These are phyloP conservation scores for Metschnikowia sp. DNA, from an alignment of 805 yeast species.

Conservation along the genomic window DNA sequence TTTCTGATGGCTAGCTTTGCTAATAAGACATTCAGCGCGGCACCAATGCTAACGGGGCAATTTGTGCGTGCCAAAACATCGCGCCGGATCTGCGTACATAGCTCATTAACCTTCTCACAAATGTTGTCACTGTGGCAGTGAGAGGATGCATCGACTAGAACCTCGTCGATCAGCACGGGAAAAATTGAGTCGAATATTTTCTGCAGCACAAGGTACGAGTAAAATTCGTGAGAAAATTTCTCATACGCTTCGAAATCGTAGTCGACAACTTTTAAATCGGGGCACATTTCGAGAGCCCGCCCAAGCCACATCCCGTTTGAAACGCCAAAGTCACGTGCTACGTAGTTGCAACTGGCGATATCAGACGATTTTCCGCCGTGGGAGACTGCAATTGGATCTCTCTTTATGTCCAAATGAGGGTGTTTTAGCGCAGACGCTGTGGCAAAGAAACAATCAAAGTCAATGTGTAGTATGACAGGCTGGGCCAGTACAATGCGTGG, in stretches of 20 bases:
- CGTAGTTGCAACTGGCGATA: constrained; percentile 88
- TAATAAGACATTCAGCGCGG: constrained; percentile 66
- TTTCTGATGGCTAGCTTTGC: constrained; percentile 70
- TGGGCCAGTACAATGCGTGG: constrained; percentile 2
- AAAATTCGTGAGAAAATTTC: constrained; percentile 58
- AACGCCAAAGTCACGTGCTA: constrained; percentile 75
- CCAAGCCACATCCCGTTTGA: constrained; percentile 89
- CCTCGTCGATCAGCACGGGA: constrained; percentile 93
- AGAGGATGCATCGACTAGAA: constrained; percentile 61
- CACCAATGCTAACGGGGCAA: constrained; percentile 79
- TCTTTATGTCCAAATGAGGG: constrained; percentile 50
- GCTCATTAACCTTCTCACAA: constrained; percentile 4
- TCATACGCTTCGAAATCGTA: constrained; percentile 79
- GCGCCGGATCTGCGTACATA: constrained; percentile 36
- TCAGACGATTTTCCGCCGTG: constrained; percentile 66
- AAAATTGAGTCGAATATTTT: constrained; percentile 48
- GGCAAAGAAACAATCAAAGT: constrained; percentile 93
- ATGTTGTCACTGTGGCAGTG: constrained; percentile 14
- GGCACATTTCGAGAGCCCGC: constrained; percentile 63
- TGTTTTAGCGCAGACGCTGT: constrained; percentile 66
- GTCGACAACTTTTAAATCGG: constrained; percentile 57
- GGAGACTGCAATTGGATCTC: constrained; percentile 58
- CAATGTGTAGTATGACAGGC: constrained; percentile 66
- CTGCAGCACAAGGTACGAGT: constrained; percentile 49
- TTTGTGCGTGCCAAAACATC: constrained; percentile 43